Evolutionary conservation across 108 stramenopile genomes (phyloP), one percentile per base, ranked within the genome.

Genomic region (Bacterosira constricta): DNA sequence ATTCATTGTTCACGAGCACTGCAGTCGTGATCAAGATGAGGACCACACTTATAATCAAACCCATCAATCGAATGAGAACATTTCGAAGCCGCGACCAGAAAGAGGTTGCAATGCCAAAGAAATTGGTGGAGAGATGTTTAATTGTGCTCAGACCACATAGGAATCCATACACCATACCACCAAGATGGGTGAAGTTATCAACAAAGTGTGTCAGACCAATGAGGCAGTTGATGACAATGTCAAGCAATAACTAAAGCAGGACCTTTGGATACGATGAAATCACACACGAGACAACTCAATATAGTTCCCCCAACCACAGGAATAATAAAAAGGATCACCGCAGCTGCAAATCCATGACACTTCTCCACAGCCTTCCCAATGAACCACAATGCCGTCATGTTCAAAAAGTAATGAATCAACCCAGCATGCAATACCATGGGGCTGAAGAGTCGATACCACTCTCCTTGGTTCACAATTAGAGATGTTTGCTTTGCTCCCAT

Each of bases 401-500:
- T 99, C 66, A 96, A 78, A n/a, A 97, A 10, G 60, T 91, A 94
- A 66, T 99, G 98, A 9, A 99, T 81, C 37, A 99, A 34, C 3
- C 98, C 98, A 0, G 96, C 97, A 79, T 99, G 98, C 36, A 99
- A 85, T 12, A 97, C 82, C 83, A 97, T 90, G 5, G 98, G 88
- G 20, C 90, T 87, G 57, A 96, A 81, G 15, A 98, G 63, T 23
- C 96, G 77, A 63, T 77, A 97, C 87, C 90, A 93, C 63, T 97
- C 88, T 35, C 89, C 90, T 45, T 85, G 76, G 31, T 93, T 81
- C 29, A 98, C 91, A 69, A 98, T 97, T 7, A 89, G 54, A 34
- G 79, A 50, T 1, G 94, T 88, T 23, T 92, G 67, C 45, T 93
- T 91, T 38, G 98, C 98, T 7, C 98, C 98, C 67, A 87, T 60